Conservation (phyloP, 352 stramenopile species). For the Phytopythium vexans region DNA sequence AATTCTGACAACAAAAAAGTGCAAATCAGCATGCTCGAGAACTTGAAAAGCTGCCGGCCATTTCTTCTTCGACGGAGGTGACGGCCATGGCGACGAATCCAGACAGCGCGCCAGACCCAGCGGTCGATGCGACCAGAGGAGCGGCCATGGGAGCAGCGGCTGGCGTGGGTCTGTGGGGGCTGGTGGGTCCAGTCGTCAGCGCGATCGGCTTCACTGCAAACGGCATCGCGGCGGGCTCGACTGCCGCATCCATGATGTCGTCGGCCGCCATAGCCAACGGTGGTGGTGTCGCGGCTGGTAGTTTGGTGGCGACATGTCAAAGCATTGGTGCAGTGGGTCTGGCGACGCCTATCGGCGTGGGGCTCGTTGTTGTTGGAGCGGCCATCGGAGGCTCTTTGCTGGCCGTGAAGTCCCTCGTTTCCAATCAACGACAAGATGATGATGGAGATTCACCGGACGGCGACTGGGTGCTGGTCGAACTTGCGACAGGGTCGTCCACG, state of each 20-base stretch:
- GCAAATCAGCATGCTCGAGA: too few relatives aligned
- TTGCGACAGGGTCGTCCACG: too few relatives aligned
- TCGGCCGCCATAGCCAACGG: constrained; percentile 28
- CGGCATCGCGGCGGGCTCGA: constrained; percentile 29
- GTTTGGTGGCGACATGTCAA: constrained; percentile 39
- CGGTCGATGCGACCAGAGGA: constrained; percentile 9
- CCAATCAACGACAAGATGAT: too few relatives aligned
- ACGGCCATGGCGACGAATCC: too few relatives aligned
- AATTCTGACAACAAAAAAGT: too few relatives aligned
- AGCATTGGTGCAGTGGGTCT: constrained; percentile 39
- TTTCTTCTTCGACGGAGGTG: too few relatives aligned
- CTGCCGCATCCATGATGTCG: constrained; percentile 47
- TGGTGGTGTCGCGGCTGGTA: constrained; percentile 24
- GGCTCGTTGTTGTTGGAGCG: background rate
- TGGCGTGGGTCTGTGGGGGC: constrained; percentile 17
- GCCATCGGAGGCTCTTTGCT: background rate
- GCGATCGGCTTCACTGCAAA: constrained; percentile 28
- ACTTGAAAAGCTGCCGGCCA: too few relatives aligned
- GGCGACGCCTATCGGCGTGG: background rate
- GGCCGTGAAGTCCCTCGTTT: background rate
- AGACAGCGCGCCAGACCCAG: constrained; percentile 3
- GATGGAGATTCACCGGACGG: too few relatives aligned
- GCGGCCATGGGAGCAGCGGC: constrained; percentile 16
- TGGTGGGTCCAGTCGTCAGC: constrained; percentile 13
- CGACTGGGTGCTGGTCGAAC: too few relatives aligned